A percentile compares a stretch with the other conserved stretches of the same genome.
These are phyloP conservation scores for Cucurbita ficifolia DNA, from an alignment of 306 rosid genomes.

Conservation along the genomic window DNA sequence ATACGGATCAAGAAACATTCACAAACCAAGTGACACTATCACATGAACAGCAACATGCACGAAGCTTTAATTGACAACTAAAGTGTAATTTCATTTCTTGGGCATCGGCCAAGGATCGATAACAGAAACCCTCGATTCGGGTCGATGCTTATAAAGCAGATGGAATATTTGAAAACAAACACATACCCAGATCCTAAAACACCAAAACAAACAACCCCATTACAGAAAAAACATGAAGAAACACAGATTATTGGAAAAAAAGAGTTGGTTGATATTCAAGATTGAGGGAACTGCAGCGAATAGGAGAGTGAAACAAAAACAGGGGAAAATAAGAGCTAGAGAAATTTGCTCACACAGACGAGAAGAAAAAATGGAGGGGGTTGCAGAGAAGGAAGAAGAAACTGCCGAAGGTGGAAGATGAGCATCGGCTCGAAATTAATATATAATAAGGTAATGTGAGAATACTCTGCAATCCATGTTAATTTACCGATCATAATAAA, in stretches of 20 bases:
- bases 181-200: slow-evolving; percentile 40
- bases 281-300: slow-evolving; percentile 12
- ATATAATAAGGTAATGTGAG: slow-evolving; percentile 15
- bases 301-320: slow-evolving; percentile 13
- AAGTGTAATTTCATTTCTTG: not conserved
- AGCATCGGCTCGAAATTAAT: slow-evolving; percentile 17
- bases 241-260: slow-evolving; percentile 8
- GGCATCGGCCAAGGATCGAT: not conserved
- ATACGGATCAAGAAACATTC: not conserved
- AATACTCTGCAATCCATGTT: slow-evolving; percentile 8
- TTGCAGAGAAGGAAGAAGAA: slow-evolving; percentile 33
- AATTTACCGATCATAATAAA: not conserved
- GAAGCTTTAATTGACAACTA: not conserved
- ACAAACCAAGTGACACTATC: not conserved
- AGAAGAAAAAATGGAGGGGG: slow-evolving; percentile 8
- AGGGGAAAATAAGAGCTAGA: slow-evolving; percentile 4
- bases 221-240: slow-evolving; percentile 11
- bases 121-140: slow-evolving; percentile 1
- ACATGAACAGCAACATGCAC: slow-evolving; percentile 2
- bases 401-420: slow-evolving; percentile 40
- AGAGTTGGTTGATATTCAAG: slow-evolving; percentile 1
- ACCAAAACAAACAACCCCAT: slow-evolving; percentile 19
- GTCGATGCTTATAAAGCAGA: slow-evolving; percentile 2
- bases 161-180: slow-evolving; percentile 5
- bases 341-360: slow-evolving; percentile 24